Evolutionary conservation across 331 rosid genomes (phyloP).

Genomic region (Arachis monticola): DNA sequence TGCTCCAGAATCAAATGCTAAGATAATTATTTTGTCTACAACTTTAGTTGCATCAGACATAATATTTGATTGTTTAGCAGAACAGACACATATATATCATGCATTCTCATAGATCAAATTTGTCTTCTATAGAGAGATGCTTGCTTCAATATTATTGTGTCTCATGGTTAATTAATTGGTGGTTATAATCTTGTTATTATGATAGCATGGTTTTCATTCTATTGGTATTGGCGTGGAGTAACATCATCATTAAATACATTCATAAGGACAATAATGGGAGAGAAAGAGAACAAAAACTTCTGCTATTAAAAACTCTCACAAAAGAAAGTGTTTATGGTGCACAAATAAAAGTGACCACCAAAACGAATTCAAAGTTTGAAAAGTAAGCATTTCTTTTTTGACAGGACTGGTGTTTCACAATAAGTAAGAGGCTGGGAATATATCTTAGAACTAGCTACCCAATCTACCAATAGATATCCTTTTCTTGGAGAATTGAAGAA

Average conservation of each 20-base stretch:
- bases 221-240: constrained; percentile 2
- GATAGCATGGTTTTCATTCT: neutral
- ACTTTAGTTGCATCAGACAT: constrained; percentile 7
- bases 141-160: too few relatives aligned
- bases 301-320: constrained; percentile 25
- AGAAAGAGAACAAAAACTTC: constrained; percentile 20
- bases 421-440: neutral
- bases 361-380: constrained; percentile 14
- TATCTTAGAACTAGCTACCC: neutral
- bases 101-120: neutral
- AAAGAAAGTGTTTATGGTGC: neutral
- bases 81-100: neutral
- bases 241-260: constrained; percentile 6
- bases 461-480: neutral
- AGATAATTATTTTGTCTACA: neutral
- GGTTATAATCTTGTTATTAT: neutral
- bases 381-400: neutral
- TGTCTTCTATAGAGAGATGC: neutral
- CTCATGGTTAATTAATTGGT: neutral
- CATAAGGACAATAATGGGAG: constrained; percentile 7
- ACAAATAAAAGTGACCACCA: constrained; percentile 30
- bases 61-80: neutral
- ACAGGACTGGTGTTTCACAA: constrained; percentile 7
- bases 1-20: constrained; percentile 21
- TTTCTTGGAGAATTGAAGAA: constrained; percentile 9